Percentiles rank a stretch among this genome's conserved stretches.
These are phyloP conservation scores for Boletus eberwhitei DNA, from an alignment of 768 basidiomycete genomes.

Conservation along the genomic window DNA sequence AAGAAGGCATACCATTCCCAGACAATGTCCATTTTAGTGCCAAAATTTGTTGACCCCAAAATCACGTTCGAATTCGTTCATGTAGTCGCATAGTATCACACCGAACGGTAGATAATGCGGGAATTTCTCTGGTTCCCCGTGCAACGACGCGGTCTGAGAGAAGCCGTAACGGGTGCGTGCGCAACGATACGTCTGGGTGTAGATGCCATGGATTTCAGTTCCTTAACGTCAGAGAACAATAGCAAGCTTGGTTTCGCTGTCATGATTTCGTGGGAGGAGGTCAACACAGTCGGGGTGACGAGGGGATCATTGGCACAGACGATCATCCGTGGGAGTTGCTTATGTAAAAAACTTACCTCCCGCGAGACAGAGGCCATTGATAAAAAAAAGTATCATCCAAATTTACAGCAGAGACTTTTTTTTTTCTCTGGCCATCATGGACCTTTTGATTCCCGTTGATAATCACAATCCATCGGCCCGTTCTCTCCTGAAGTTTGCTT, in stretches of 20 bases:
- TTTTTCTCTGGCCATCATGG: no score
- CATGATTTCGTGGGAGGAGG: slow-evolving; percentile 5
- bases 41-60: not conserved
- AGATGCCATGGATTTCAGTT: not conserved
- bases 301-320: not conserved
- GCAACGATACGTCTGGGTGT: not conserved
- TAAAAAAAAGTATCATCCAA: not conserved
- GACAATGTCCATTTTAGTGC: slow-evolving; percentile 9
- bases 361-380: not conserved
- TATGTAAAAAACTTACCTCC: slow-evolving; percentile 15
- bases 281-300: not conserved
- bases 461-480: no score
- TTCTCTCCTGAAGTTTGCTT: not conserved
- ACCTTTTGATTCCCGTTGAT: no score
- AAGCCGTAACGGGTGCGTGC: not conserved
- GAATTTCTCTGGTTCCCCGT: not conserved
- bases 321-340: not conserved
- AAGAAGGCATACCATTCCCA: slow-evolving; percentile 24
- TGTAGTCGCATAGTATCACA: not conserved
- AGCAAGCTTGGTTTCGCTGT: not conserved
- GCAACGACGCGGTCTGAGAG: not conserved
- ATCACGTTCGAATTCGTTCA: slow-evolving; percentile 11
- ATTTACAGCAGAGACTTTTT: not conserved
- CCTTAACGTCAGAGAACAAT: slow-evolving; percentile 1
- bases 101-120: not conserved